Base-by-base conservation (phyloP, 352 stramenopile species). In the Phytophthora kernoviae region DNA sequence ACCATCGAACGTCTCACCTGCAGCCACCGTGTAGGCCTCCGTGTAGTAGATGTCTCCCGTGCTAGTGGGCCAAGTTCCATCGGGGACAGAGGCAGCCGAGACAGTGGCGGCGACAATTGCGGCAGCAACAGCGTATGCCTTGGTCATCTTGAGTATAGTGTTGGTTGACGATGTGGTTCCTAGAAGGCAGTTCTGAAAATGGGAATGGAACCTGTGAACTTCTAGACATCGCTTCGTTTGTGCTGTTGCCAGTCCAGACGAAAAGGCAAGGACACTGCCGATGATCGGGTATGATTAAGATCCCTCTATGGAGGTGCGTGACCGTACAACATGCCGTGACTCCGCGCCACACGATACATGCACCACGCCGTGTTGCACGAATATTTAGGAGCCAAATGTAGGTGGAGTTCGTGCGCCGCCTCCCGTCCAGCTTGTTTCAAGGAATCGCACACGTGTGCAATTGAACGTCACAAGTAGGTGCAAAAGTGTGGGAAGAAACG, bases 1-100 rank as follows among this genome's bases (percentile, higher is more conserved):
- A 20, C 79, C 79, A 33, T 87, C 79, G 49, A 82, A 87, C 10
- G 58, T 65, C 14, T 70, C 66, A n/a, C 69, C 77, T 5, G 65
- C 66, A 9, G 63, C 52, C 9, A 84, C 74, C 6, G 62, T 63
- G 46, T 77, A 74, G 1, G 68, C 45, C 36, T 70, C 64, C 30
- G 51, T 52, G 54, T 66, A 73, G 49, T 58, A 52, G 32, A 64
- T 46, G 9, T 59, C 22, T 0, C 61, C 61, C 17, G 45, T 24
- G 42, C 61, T 70, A 12, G 55, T 65, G 20, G 54, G 61, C 61
- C 61, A 70, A 1, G 54, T 70, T 46, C 61, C 54, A 21, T 70
- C 61, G 1, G 61, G 61, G 0, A 69, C 61, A 2, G 61, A 67
- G 24, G 58, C 52, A 33, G 51, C 44, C 0, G 58, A 56, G 18